phyloP scores from a whole-genome alignment of 2,329 filamentous ascomycete species.

The Monilinia fructigena region DNA sequence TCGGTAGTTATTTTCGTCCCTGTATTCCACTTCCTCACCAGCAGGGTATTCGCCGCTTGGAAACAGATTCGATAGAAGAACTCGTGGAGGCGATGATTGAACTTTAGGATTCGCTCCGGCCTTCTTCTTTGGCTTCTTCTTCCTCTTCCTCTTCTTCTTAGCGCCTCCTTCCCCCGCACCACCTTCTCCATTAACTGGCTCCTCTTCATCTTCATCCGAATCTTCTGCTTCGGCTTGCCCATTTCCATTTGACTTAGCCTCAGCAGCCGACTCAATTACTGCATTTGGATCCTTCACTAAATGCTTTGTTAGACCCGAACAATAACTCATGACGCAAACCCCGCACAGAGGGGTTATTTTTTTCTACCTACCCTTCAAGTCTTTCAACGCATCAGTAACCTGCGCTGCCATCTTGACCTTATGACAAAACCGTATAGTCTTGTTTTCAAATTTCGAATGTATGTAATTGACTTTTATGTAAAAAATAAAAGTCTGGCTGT shows the following conservation, averaged over 20 bases:
- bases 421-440: background rate
- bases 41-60: slow-evolving; percentile 69
- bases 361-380: slow-evolving; percentile 69
- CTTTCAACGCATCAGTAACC: slow-evolving; percentile 79
- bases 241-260: slow-evolving; percentile 33
- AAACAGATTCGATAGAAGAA: slow-evolving; percentile 72
- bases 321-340: slow-evolving; percentile 43
- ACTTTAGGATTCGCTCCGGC: slow-evolving; percentile 59
- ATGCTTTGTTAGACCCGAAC: slow-evolving; percentile 14
- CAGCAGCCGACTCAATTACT: slow-evolving; percentile 35
- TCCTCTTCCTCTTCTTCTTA: slow-evolving; percentile 66
- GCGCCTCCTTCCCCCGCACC: slow-evolving; percentile 43
- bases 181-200: slow-evolving; percentile 42
- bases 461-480: slow-evolving; percentile 12
- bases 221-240: slow-evolving; percentile 43
- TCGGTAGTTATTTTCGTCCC: slow-evolving; percentile 72
- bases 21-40: slow-evolving; percentile 77
- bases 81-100: slow-evolving; percentile 75
- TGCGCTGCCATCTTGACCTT: slow-evolving; percentile 35
- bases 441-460: background rate
- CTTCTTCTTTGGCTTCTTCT: slow-evolving; percentile 70
- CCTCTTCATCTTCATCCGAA: slow-evolving; percentile 55
- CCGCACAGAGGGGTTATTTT: slow-evolving; percentile 10
- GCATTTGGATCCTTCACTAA: slow-evolving; percentile 39
- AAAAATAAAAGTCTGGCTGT: background rate